Evolutionary conservation across 208 protist genomes (phyloP).

Genomic region (Herpetomonas samuelpessoai): DNA sequence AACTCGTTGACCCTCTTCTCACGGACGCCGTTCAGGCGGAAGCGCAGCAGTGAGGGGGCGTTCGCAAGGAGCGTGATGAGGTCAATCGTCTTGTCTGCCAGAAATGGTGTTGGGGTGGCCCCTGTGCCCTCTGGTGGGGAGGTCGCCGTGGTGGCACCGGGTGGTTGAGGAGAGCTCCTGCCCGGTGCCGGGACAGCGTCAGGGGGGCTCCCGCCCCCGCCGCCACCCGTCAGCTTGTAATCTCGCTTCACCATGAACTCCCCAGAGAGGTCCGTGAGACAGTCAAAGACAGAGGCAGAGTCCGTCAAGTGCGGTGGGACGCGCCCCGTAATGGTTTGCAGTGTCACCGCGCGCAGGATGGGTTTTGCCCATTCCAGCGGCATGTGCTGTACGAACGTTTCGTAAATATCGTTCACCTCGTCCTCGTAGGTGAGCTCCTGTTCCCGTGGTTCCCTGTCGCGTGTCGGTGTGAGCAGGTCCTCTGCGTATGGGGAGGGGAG

Average conservation of each 20-base stretch:
- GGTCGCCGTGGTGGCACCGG: too few relatives aligned
- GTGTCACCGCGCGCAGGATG: conserved; percentile 44
- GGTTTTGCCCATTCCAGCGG: conserved; percentile 32
- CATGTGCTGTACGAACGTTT: conserved; percentile 33
- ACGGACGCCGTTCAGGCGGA: conserved; percentile 34
- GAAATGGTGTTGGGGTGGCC: too few relatives aligned
- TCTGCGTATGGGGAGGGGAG: too few relatives aligned
- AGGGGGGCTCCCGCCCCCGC: too few relatives aligned
- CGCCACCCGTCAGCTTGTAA: too few relatives aligned
- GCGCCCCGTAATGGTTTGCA: conserved; percentile 55
- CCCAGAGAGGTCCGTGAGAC: conserved; percentile 54
- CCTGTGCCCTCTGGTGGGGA: too few relatives aligned
- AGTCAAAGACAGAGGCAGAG: conserved; percentile 28
- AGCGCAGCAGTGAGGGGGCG: conserved; percentile 34
- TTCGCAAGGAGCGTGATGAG: conserved; percentile 29
- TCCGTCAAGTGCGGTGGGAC: conserved; percentile 45
- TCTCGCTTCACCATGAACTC: conserved; percentile 29
- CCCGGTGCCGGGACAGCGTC: too few relatives aligned
- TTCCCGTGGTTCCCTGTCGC: neutral
- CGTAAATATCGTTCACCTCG: conserved; percentile 23
- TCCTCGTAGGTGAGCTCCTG: conserved; percentile 9
- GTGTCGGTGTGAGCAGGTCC: too few relatives aligned
- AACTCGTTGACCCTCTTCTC: conserved; percentile 28
- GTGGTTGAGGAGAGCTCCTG: too few relatives aligned
- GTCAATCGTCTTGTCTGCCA: conserved; percentile 25